A percentile compares a stretch with the other conserved stretches of the same genome.
phyloP scores from a whole-genome alignment of 139 green algal genomes.

The Picochlorum sp. region DNA sequence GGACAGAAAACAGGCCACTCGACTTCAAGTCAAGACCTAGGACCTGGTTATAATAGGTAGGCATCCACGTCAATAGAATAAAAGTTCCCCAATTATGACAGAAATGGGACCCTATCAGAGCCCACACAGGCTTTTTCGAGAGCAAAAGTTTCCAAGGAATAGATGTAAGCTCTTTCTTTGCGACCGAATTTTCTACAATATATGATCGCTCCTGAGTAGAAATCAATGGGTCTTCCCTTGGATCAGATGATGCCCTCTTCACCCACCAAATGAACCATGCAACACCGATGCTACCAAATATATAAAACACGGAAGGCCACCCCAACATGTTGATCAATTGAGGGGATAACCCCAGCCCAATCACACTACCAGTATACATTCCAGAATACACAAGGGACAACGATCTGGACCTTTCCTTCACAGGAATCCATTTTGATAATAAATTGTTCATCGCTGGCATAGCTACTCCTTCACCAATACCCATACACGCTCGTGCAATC shows the following conservation, averaged over 20 bases:
- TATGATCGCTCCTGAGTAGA: conserved; percentile 5
- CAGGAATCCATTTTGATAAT: conserved; percentile 86
- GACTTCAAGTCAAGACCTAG: conserved; percentile 81
- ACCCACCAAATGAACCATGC: conserved; percentile 44
- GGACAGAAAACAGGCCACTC: conserved; percentile 73
- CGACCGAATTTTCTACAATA: conserved; percentile 15
- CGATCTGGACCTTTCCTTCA: conserved; percentile 72
- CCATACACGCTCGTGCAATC: conserved; percentile 77
- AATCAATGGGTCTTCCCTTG: conserved; percentile 51
- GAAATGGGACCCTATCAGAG: conserved; percentile 92
- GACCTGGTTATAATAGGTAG: conserved; percentile 94
- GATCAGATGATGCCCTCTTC: conserved; percentile 40
- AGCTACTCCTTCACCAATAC: conserved; percentile 93
- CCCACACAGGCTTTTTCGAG: conserved; percentile 80
- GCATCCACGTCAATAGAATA: conserved; percentile 99
- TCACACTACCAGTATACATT: conserved; percentile 90
- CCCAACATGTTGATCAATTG: conserved; percentile 66
- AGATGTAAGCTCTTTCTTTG: background rate
- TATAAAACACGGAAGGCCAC: conserved; percentile 91
- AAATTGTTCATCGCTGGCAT: conserved; percentile 99
- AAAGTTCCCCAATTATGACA: conserved; percentile 99
- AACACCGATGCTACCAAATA: conserved; percentile 81
- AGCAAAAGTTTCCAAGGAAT: conserved; percentile 90
- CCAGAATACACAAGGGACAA: conserved; percentile 91
- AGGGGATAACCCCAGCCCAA: conserved; percentile 57